Conservation (phyloP, 2,329 filamentous ascomycete species). For the Fusarium beomiforme region DNA sequence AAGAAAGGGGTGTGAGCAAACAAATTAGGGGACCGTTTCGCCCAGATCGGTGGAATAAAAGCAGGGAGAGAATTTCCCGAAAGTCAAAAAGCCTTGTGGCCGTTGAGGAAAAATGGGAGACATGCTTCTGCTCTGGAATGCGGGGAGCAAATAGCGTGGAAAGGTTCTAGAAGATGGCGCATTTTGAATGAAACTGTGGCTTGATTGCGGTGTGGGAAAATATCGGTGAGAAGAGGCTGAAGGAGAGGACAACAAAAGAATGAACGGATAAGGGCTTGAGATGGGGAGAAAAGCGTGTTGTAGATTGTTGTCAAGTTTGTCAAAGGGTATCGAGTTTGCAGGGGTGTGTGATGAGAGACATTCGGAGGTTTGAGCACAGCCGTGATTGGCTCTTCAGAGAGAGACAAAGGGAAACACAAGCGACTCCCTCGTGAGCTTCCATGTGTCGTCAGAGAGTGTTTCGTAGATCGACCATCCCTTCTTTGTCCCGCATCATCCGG, state of each 20-base stretch:
- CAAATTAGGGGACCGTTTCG: constrained; percentile 13
- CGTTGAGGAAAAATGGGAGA: constrained; percentile 14
- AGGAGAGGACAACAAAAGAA: background rate
- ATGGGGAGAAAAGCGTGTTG: background rate
- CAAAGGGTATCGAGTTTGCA: background rate
- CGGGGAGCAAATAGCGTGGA: constrained; percentile 10
- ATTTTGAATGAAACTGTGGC: constrained; percentile 3
- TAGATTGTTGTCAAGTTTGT: background rate
- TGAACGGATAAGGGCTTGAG: rapidly evolving
- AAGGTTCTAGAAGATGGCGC: constrained; percentile 17
- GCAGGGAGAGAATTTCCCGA: background rate
- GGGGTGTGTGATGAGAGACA: background rate
- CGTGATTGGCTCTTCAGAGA: background rate
- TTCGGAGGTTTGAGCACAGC: background rate
- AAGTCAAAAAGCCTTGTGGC: constrained; percentile 20
- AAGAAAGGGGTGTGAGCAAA: background rate
- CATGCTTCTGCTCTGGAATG: constrained; percentile 24
- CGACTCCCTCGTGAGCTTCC: background rate
- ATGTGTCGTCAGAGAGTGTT: background rate
- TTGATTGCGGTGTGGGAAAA: constrained; percentile 10
- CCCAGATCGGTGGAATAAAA: constrained; percentile 10
- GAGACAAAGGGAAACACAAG: background rate
- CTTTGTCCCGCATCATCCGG: background rate
- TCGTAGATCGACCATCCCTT: background rate
- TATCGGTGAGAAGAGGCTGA: background rate